A percentile compares a stretch with the other conserved stretches of the same genome.
phyloP scores from a whole-genome alignment of 2,329 filamentous ascomycete species.

The Exutisphaerella laricina region DNA sequence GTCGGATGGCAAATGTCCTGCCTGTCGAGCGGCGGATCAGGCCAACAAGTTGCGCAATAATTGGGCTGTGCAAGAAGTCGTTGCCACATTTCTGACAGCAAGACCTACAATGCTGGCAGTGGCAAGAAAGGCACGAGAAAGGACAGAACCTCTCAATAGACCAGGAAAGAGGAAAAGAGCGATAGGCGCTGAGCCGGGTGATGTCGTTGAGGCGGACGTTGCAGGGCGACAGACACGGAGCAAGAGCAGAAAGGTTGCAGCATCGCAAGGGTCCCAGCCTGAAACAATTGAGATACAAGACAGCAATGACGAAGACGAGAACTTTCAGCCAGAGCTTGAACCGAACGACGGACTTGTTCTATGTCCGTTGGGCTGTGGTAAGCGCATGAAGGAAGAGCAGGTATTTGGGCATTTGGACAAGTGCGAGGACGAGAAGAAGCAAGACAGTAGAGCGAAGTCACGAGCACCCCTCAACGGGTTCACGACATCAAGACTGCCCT shows the following conservation, averaged over 20 bases:
- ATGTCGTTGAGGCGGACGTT: constrained; percentile 23
- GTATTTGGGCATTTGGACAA: constrained; percentile 79
- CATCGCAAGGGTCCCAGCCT: constrained; percentile 26
- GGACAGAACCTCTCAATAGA: constrained; percentile 14
- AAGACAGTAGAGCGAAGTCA: constrained; percentile 20
- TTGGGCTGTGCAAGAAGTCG: constrained; percentile 76
- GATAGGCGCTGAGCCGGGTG: constrained; percentile 28
- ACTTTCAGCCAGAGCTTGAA: constrained; percentile 27
- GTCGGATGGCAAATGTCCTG: constrained; percentile 78
- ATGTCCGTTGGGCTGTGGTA: constrained; percentile 73
- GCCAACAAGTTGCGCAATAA: constrained; percentile 81
- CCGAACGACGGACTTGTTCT: constrained; percentile 68
- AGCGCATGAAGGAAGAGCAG: constrained; percentile 69
- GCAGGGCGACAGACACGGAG: constrained; percentile 35
- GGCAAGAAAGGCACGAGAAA: constrained; percentile 43
- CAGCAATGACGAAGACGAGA: constrained; percentile 39
- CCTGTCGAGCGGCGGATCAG: constrained; percentile 73
- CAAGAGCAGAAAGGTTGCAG: constrained; percentile 33
- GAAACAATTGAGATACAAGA: constrained; percentile 33
- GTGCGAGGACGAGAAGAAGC: constrained; percentile 44
- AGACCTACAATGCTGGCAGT: constrained; percentile 59
- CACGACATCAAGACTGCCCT: constrained; percentile 10
- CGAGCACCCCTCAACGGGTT: constrained; percentile 19
- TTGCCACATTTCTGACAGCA: constrained; percentile 67
- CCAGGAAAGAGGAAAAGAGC: constrained; percentile 50